Evolutionary conservation across 1,284 basidiomycete genomes (phyloP), one percentile per base, ranked within the genome.

Genomic region (Rhodotorula mucilaginosa): DNA sequence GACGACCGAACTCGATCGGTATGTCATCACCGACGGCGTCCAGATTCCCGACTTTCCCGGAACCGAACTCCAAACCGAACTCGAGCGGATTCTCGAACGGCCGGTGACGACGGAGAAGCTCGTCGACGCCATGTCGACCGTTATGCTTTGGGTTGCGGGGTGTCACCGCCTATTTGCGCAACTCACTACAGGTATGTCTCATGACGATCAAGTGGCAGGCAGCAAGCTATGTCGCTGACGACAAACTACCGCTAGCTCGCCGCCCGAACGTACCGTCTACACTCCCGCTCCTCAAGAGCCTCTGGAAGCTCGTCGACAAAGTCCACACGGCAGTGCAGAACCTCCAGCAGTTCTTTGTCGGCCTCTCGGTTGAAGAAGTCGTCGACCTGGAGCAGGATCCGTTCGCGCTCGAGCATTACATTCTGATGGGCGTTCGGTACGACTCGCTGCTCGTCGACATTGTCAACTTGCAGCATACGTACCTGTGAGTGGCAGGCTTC

Each of bases 291-390:
- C 65, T 68, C 60, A 72, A 70, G 58, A 69, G 67, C 34, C 69
- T 75, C 16, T 75, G 70, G 70, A 52, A 63, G 18, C 65, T 71
- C 12, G 58, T 75, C 60, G 74, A 75, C 69, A 67, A 61, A 31
- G 68, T 72, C 10, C 74, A 75, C 66, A 58, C 65, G 15, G 60
- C 69, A 1, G 62, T 75, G 2, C 74, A 75, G 56, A 60, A 70
- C 15, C 61, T 75, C 3, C 74, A 75, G 39, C 70, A 73, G 29
- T 57, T 68, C 44, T 62, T 75, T 47, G 74, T 75, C 23, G 52
- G 60, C 29, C 49, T 75, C 23, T 39, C 62, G 18, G n/a, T 34
- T 16, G 18, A 58, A 6, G 64, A 71, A 26, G 64, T 75, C 6
- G 26, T 56, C 4, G 70, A 60, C 12, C 52, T 58, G 48, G 72